These are phyloP conservation scores for Syzygium grande DNA, from an alignment of 345 rosid genomes.

Conservation along the genomic window DNA sequence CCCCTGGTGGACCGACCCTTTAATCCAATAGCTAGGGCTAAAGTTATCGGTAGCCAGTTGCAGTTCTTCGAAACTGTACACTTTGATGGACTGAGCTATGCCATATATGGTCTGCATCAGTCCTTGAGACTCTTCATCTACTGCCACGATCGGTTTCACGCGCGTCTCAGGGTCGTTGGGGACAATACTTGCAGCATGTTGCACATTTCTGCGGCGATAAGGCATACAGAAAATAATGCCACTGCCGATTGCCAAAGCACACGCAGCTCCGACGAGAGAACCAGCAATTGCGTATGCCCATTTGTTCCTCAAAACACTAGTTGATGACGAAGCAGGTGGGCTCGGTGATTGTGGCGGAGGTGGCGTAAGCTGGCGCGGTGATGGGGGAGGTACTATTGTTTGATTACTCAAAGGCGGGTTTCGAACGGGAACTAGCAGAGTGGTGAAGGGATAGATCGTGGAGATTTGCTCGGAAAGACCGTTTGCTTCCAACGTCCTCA, in stretches of 20 bases:
- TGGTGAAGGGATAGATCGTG: constrained; percentile 33
- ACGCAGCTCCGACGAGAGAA: constrained; percentile 7
- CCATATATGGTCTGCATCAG: constrained; percentile 7
- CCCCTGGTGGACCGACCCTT: constrained; percentile 19
- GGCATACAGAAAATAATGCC: not conserved
- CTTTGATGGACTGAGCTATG: constrained; percentile 20
- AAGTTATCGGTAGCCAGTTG: constrained; percentile 21
- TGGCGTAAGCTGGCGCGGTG: constrained; percentile 2
- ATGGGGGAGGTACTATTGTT: constrained; percentile 17
- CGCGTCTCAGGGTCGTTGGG: constrained; percentile 1
- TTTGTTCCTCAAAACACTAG: constrained; percentile 4
- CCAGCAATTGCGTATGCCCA: constrained; percentile 11
- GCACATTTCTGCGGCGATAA: not conserved
- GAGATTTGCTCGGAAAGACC: constrained; percentile 13
- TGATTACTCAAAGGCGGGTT: constrained; percentile 23
- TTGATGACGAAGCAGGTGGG: not conserved
- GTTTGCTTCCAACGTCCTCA: constrained; percentile 32
- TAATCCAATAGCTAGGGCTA: constrained; percentile 13
- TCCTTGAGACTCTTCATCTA: constrained; percentile 4
- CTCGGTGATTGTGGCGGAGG: not conserved
- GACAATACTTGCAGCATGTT: not conserved
- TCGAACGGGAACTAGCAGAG: constrained; percentile 42
- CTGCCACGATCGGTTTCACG: no score
- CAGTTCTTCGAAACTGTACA: constrained; percentile 24
- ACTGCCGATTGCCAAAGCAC: not conserved